Evolutionary conservation across 495 filamentous ascomycete genomes (phyloP).

Genomic region (Penicillium tannophilum): DNA sequence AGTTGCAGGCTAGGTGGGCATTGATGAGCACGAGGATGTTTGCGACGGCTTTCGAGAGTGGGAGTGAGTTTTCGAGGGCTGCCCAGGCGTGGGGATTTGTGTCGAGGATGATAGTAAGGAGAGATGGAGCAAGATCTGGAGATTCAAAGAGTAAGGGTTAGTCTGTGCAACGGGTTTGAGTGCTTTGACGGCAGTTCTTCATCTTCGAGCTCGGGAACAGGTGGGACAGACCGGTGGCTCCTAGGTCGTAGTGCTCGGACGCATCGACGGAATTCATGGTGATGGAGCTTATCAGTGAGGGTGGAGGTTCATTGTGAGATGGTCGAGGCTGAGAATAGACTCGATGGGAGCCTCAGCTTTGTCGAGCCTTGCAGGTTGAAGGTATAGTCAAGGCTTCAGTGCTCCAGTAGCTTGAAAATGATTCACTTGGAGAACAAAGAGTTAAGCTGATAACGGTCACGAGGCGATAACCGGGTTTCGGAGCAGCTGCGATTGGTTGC

Average conservation of each 20-base stretch:
- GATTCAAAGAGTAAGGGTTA: neutral
- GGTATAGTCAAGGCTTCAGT: neutral
- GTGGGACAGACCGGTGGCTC: slow-evolving; percentile 20
- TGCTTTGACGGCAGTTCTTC: neutral
- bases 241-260: slow-evolving; percentile 77
- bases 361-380: neutral
- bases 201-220: neutral
- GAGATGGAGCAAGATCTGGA: slow-evolving; percentile 73
- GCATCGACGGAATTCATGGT: slow-evolving; percentile 89
- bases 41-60: slow-evolving; percentile 80
- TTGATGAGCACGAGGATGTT: slow-evolving; percentile 96
- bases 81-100: slow-evolving; percentile 97
- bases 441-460: slow-evolving; percentile 28
- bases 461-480: slow-evolving; percentile 14
- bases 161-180: neutral
- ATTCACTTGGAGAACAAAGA: slow-evolving; percentile 12
- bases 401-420: neutral
- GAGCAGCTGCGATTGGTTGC: neutral
- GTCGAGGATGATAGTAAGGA: slow-evolving; percentile 90
- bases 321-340: slow-evolving; percentile 7
- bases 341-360: slow-evolving; percentile 3
- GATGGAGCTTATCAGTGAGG: slow-evolving; percentile 12
- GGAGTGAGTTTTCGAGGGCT: slow-evolving; percentile 70
- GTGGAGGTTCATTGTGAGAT: slow-evolving; percentile 18
- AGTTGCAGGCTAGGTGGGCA: slow-evolving; percentile 88